A percentile compares a stretch with the other conserved stretches of the same genome.
Evolutionary conservation across 192 early-diverging fungal species (phyloP).

Genomic region (Umbelopsis ramanniana): DNA sequence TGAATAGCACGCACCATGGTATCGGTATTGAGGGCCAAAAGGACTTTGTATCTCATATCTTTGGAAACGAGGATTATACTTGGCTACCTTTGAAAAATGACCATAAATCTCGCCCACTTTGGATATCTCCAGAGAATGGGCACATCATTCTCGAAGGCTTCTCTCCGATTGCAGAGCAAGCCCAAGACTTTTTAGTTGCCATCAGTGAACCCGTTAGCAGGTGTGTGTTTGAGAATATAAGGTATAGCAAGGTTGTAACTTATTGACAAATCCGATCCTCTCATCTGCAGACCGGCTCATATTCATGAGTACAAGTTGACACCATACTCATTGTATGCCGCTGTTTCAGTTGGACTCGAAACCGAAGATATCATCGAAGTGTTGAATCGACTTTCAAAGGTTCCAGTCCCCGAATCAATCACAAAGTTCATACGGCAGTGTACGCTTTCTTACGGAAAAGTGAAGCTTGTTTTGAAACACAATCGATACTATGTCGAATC

Average conservation of each 20-base stretch:
- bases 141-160: conserved; percentile 96
- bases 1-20: conserved; percentile 11
- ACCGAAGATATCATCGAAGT: conserved; percentile 92
- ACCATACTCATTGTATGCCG: conserved; percentile 94
- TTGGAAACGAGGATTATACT: conserved; percentile 76
- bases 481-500: conserved; percentile 96
- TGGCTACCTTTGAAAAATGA: conserved; percentile 84
- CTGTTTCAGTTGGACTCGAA: conserved; percentile 95
- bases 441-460: conserved; percentile 92
- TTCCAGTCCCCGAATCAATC: conserved; percentile 76
- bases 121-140: conserved; percentile 81
- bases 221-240: conserved; percentile 40
- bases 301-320: conserved; percentile 97
- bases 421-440: conserved; percentile 76
- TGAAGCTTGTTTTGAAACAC: conserved; percentile 94
- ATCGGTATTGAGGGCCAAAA: conserved; percentile 4
- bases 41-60: conserved; percentile 64
- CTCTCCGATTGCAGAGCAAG: conserved; percentile 94
- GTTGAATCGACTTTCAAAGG: conserved; percentile 89
- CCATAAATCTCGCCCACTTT: conserved; percentile 87
- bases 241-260: background rate
- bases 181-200: conserved; percentile 93
- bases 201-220: conserved; percentile 95
- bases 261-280: background rate
- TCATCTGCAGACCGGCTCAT: conserved; percentile 55